Evolutionary conservation across 257 asterid species (phyloP).

Genomic region (Ehretia macrophylla): DNA sequence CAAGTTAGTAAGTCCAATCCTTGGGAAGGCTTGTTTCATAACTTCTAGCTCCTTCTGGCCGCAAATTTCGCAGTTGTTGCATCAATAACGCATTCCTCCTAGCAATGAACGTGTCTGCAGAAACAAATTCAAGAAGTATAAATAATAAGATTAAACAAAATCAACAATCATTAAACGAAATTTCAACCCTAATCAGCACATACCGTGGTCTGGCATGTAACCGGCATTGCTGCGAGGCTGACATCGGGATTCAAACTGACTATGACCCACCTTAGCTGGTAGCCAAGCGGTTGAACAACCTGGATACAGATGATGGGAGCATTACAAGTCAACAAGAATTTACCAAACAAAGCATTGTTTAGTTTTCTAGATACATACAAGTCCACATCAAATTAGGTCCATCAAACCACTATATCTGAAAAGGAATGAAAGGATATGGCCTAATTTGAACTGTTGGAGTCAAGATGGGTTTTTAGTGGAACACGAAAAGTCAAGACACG

Average conservation of each 20-base stretch:
- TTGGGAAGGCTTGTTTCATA: constrained; percentile 28
- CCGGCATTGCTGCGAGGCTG: background rate
- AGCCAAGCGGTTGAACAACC: background rate
- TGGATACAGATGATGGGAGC: background rate
- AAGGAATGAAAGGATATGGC: too few species aligned
- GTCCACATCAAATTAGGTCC: too few species aligned
- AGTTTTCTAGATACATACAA: too few species aligned
- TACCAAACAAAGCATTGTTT: background rate
- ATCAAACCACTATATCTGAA: too few species aligned
- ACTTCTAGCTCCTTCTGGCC: constrained; percentile 19
- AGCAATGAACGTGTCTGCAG: constrained; percentile 40
- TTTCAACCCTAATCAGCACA: too few species aligned
- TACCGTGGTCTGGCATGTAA: background rate
- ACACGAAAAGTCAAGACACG: too few species aligned
- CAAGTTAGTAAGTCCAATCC: constrained; percentile 26
- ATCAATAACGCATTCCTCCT: constrained; percentile 42
- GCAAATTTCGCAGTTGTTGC: constrained; percentile 21
- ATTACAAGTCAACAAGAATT: background rate
- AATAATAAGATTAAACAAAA: too few species aligned
- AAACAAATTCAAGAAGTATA: background rate
- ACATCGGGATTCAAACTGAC: background rate
- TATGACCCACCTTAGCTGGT: background rate
- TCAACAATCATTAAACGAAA: too few species aligned
- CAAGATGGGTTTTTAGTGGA: too few species aligned
- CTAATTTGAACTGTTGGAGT: too few species aligned